phyloP scores from a whole-genome alignment of 331 rosid genomes.

The Malus hybrid region DNA sequence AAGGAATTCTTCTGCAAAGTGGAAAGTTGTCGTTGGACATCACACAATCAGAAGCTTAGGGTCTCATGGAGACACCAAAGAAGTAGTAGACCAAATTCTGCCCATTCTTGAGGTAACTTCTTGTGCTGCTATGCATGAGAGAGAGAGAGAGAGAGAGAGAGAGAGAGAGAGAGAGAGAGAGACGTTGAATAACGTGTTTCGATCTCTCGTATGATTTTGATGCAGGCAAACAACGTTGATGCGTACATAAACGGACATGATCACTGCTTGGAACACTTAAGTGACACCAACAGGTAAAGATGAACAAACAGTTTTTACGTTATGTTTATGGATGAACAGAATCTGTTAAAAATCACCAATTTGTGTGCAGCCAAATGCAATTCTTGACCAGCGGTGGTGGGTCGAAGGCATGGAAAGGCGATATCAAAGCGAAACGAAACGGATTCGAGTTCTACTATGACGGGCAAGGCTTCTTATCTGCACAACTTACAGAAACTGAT shows the following conservation, averaged over 20 bases:
- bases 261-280: constrained; percentile 12
- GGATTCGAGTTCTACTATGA: constrained; percentile 40
- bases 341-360: background rate
- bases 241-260: constrained; percentile 17
- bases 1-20: constrained; percentile 31
- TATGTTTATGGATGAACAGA: background rate
- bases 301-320: too few relatives aligned
- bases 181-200: background rate
- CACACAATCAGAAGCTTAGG: constrained; percentile 47
- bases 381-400: background rate
- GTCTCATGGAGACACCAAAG: constrained; percentile 44
- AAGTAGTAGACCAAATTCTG: constrained; percentile 30
- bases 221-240: constrained; percentile 10
- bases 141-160: background rate
- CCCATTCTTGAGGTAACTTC: constrained; percentile 50
- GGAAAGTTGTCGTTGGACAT: constrained; percentile 55
- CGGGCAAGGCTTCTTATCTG: constrained; percentile 46
- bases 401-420: constrained; percentile 15
- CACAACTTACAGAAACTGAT: constrained; percentile 22
- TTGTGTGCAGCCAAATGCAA: constrained; percentile 8
- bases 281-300: background rate
- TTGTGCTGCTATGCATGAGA: background rate
- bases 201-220: background rate
- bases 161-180: background rate
- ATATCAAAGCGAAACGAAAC: background rate